These are phyloP conservation scores for Cajanus cajan DNA, from an alignment of 306 rosid species.

Conservation along the genomic window DNA sequence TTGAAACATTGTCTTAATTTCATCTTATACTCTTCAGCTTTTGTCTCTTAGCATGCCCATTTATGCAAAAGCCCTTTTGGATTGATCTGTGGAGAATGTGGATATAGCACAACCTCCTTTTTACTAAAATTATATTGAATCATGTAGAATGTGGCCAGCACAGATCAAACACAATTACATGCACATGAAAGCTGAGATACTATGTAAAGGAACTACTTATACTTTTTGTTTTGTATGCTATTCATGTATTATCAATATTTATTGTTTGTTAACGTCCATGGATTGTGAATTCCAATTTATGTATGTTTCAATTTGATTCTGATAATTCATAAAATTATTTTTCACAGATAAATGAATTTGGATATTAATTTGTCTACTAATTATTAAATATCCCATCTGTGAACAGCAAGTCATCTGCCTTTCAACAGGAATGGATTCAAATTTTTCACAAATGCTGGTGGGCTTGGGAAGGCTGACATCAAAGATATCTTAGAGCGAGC, in stretches of 20 bases:
- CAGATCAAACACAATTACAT: not conserved
- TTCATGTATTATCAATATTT: not conserved
- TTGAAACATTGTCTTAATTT: slow-evolving; percentile 8
- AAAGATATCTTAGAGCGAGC: slow-evolving; percentile 85
- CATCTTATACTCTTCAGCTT: not conserved
- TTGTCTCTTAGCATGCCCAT: not conserved
- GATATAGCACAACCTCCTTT: not conserved
- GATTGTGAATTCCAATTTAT: not conserved
- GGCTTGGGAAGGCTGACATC: slow-evolving; percentile 94
- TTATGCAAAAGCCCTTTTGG: slow-evolving; percentile 11
- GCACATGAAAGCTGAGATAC: not conserved
- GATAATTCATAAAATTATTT: not conserved
- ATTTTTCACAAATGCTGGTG: slow-evolving; percentile 87
- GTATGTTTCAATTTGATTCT: not conserved
- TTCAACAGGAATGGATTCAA: slow-evolving; percentile 95
- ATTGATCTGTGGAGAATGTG: not conserved
- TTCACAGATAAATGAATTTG: not conserved
- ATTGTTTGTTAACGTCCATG: not conserved
- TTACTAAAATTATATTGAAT: slow-evolving; percentile 11
- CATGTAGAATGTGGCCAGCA: slow-evolving; percentile 1
- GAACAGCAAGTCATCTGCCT: slow-evolving; percentile 96
- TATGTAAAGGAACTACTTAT: slow-evolving; percentile 15
- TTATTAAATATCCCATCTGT: slow-evolving; percentile 24
- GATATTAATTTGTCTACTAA: slow-evolving; percentile 18
- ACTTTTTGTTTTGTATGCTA: not conserved